These are phyloP conservation scores for Cyclotella kingstonii DNA, from an alignment of 108 stramenopile genomes.

Conservation along the genomic window DNA sequence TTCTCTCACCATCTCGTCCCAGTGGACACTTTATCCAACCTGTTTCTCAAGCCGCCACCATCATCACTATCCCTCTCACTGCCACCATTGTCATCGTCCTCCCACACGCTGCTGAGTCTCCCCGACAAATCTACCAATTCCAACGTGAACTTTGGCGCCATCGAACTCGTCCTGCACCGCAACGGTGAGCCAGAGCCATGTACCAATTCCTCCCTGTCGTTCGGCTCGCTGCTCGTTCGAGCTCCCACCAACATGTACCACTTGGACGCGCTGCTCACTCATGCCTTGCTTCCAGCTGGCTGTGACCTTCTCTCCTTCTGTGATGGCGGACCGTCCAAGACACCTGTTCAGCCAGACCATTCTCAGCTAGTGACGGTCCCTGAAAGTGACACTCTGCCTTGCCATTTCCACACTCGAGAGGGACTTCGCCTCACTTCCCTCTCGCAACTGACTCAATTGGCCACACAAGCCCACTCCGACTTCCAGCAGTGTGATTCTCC, in stretches of 20 bases:
- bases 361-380: constrained; percentile 51
- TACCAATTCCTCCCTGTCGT: constrained; percentile 5
- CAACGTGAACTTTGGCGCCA: constrained; percentile 14
- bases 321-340: constrained; percentile 1
- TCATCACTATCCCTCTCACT: too few species aligned
- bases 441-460: constrained; percentile 37
- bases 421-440: constrained; percentile 64
- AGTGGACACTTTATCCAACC: too few species aligned
- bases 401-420: constrained; percentile 80
- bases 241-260: constrained; percentile 55
- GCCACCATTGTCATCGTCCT: too few species aligned
- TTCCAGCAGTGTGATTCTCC: constrained; percentile 1
- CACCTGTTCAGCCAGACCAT: constrained; percentile 73
- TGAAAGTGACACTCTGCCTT: constrained; percentile 43
- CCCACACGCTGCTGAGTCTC: too few species aligned
- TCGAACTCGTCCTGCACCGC: constrained; percentile 57
- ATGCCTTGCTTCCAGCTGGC: constrained; percentile 36
- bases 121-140: too few species aligned
- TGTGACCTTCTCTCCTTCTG: background rate
- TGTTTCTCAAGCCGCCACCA: too few species aligned
- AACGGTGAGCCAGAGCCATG: constrained; percentile 76
- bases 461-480: constrained; percentile 10
- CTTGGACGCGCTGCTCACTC: constrained; percentile 66
- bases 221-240: constrained; percentile 1
- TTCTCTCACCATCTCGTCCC: too few species aligned